A percentile compares a stretch with the other conserved stretches of the same genome.
Evolutionary conservation across 441 rosid genomes (phyloP).

Genomic region (Flueggea neowawraea): DNA sequence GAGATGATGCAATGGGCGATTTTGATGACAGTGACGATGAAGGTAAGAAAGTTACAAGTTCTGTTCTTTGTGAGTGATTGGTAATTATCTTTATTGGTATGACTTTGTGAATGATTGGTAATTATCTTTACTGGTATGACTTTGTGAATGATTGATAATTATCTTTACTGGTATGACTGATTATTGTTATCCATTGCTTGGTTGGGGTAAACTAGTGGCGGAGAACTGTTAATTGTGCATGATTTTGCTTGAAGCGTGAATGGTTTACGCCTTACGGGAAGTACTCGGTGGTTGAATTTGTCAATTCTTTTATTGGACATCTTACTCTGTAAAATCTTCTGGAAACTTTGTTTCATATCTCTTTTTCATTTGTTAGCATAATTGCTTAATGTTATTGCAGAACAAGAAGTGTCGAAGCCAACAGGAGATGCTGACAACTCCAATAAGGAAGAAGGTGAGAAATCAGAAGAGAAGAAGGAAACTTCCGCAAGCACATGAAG

Average conservation of each 20-base stretch:
- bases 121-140: neutral
- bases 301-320: too few species aligned
- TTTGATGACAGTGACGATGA: slow-evolving; percentile 86
- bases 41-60: slow-evolving; percentile 37
- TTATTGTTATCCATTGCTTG: too few species aligned
- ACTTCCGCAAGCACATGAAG: slow-evolving; percentile 31
- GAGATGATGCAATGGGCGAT: slow-evolving; percentile 48
- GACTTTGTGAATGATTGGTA: too few species aligned
- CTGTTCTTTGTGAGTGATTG: neutral
- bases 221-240: too few species aligned
- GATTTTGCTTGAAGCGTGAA: too few species aligned
- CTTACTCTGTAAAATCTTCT: too few species aligned
- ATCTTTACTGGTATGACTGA: neutral
- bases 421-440: slow-evolving; percentile 5
- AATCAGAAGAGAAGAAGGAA: slow-evolving; percentile 21
- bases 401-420: slow-evolving; percentile 25
- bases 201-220: too few species aligned
- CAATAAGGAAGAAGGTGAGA: neutral
- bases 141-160: neutral
- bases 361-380: neutral
- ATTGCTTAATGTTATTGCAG: slow-evolving; percentile 10
- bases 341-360: too few species aligned
- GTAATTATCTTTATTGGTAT: neutral
- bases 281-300: too few species aligned
- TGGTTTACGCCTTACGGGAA: too few species aligned